Percentiles rank a stretch among this genome's conserved stretches.
These are phyloP conservation scores for Chlorella sorokiniana DNA, from an alignment of 139 green algal species.

Conservation along the genomic window DNA sequence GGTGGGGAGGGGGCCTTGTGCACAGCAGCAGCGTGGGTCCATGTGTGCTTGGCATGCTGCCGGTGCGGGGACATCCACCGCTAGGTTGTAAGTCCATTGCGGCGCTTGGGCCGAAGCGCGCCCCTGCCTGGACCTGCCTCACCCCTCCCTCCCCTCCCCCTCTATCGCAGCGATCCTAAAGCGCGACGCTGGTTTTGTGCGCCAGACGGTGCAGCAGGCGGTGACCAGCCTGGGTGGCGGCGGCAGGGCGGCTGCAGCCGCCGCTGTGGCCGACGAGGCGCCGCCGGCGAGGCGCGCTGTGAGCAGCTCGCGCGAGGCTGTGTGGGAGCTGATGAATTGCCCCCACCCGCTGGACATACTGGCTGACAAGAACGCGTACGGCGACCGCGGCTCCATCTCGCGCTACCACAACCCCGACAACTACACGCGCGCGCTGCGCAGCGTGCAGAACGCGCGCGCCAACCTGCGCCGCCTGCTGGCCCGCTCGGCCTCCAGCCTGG, in stretches of 20 bases:
- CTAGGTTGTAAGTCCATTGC: no score
- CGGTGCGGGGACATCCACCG: no score
- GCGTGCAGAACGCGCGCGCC: conserved; percentile 29
- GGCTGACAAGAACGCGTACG: conserved; percentile 84
- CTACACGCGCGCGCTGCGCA: conserved; percentile 79
- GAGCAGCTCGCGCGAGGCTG: conserved; percentile 48
- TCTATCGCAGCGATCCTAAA: conserved; percentile 2
- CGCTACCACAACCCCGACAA: conserved; percentile 97
- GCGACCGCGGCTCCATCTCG: conserved; percentile 80
- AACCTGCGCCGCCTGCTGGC: background rate
- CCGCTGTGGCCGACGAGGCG: background rate
- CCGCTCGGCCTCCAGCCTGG: background rate
- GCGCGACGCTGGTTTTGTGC: conserved; percentile 11
- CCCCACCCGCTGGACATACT: conserved; percentile 96
- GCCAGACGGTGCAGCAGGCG: background rate
- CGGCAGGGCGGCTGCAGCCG: background rate
- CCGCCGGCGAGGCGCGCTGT: background rate
- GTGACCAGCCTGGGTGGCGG: conserved; percentile 4
- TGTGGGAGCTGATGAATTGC: conserved; percentile 84
- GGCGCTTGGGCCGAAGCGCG: no score
- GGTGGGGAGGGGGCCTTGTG: background rate
- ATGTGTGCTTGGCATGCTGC: no score
- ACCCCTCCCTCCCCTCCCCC: background rate
- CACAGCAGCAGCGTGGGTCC: background rate
- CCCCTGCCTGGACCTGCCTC: background rate